phyloP scores from a whole-genome alignment of 768 basidiomycete genomes.

The Lentinula sp. region DNA sequence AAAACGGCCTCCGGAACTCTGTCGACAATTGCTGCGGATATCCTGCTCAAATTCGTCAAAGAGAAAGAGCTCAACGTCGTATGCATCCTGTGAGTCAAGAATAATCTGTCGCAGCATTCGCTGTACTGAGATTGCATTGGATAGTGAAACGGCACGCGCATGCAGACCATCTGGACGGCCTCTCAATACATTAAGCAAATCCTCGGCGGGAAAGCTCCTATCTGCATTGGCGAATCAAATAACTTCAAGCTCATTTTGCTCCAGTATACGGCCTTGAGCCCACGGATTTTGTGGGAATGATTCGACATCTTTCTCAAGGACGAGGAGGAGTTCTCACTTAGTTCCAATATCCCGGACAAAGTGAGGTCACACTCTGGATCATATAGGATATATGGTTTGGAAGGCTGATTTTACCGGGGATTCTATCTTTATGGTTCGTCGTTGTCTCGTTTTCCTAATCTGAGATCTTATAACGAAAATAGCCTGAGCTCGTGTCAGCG shows the following conservation, averaged over 20 bases:
- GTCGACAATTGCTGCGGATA: slow-evolving; percentile 25
- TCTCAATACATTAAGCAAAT: slow-evolving; percentile 26
- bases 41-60: slow-evolving; percentile 22
- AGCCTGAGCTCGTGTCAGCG: slow-evolving; percentile 32
- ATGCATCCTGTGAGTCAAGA: slow-evolving; percentile 24
- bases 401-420: slow-evolving; percentile 31
- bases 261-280: slow-evolving; percentile 24
- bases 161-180: slow-evolving; percentile 29
- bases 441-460: neutral
- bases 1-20: slow-evolving; percentile 22
- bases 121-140: neutral
- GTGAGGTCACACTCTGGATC: slow-evolving; percentile 31
- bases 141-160: slow-evolving; percentile 34
- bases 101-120: neutral
- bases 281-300: slow-evolving; percentile 14
- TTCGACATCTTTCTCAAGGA: slow-evolving; percentile 29
- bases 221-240: slow-evolving; percentile 30
- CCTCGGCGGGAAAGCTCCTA: slow-evolving; percentile 19
- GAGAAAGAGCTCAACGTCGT: slow-evolving; percentile 21
- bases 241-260: slow-evolving; percentile 27
- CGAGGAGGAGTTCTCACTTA: slow-evolving; percentile 25
- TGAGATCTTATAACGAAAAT: neutral
- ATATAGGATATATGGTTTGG: slow-evolving; percentile 28
- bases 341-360: slow-evolving; percentile 17
- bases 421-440: slow-evolving; percentile 29